phyloP scores from a whole-genome alignment of 1,139 yeast species.

The Debaryomyces robertsiae region DNA sequence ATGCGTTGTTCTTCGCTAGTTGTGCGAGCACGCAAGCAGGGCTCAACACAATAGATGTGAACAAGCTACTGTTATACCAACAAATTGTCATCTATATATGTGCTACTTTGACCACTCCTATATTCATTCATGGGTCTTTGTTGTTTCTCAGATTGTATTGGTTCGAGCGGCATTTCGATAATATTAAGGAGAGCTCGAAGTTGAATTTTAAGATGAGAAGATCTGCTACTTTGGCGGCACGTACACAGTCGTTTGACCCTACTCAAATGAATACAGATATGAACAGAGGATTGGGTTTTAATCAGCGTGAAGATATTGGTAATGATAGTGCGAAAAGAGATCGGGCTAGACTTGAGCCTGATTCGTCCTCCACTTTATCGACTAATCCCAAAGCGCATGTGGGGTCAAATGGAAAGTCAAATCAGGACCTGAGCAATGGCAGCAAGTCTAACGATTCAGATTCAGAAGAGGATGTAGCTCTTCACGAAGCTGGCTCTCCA shows the following conservation, averaged over 20 bases:
- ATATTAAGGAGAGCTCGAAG: constrained; percentile 74
- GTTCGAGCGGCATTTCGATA: constrained; percentile 86
- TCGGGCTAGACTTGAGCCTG: constrained; percentile 16
- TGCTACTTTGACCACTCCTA: constrained; percentile 78
- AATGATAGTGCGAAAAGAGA: background rate
- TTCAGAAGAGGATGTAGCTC: background rate
- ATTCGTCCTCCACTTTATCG: constrained; percentile 19
- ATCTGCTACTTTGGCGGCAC: constrained; percentile 70
- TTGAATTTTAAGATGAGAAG: constrained; percentile 78
- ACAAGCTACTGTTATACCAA: constrained; percentile 67
- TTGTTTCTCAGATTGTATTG: constrained; percentile 82
- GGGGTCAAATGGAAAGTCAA: constrained; percentile 2
- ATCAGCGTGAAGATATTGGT: constrained; percentile 3
- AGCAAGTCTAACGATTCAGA: constrained; percentile 44
- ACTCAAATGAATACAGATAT: constrained; percentile 40
- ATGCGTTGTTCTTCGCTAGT: constrained; percentile 71
- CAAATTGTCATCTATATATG: constrained; percentile 67
- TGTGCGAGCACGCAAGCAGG: constrained; percentile 94
- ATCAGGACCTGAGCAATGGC: constrained; percentile 21
- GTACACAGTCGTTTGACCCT: constrained; percentile 39
- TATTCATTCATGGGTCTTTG: constrained; percentile 80
- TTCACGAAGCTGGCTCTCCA: constrained; percentile 3
- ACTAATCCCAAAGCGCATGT: constrained; percentile 1
- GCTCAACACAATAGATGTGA: constrained; percentile 72
- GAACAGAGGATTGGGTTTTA: constrained; percentile 38